Conservation (phyloP, 2,329 filamentous ascomycete genomes). For the Zasmidium cellare region DNA sequence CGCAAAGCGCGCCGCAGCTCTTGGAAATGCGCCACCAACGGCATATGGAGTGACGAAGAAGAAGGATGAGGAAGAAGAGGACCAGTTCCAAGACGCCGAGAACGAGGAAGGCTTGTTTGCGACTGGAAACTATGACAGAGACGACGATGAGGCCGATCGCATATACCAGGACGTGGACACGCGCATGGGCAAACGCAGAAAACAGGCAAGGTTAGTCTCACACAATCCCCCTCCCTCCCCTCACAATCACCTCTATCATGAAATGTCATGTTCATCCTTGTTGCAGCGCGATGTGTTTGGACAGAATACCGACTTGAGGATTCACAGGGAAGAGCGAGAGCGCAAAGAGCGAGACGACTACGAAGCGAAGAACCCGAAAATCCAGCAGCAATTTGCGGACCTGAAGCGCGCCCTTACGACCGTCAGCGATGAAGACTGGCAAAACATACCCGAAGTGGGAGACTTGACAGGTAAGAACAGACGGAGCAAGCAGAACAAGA, state of each 20-base stretch:
- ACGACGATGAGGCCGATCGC: conserved; percentile 94
- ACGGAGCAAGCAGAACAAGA: conserved; percentile 76
- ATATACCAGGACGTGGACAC: conserved; percentile 97
- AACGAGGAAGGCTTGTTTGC: conserved; percentile 96
- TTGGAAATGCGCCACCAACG: conserved; percentile 70
- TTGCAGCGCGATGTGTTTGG: conserved; percentile 58
- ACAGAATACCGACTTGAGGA: conserved; percentile 75
- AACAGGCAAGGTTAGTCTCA: conserved; percentile 75
- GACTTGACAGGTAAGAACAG: conserved; percentile 94
- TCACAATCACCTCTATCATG: conserved; percentile 23
- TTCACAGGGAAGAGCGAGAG: conserved; percentile 88
- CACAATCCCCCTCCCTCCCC: conserved; percentile 19
- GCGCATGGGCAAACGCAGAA: conserved; percentile 89
- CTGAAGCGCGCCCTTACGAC: conserved; percentile 85
- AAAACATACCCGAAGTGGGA: conserved; percentile 89
- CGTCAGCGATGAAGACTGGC: conserved; percentile 95
- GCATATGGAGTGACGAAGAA: conserved; percentile 69
- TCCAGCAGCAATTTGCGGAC: conserved; percentile 96
- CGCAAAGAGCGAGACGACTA: conserved; percentile 89
- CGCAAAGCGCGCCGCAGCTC: conserved; percentile 84
- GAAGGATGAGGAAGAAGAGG: conserved; percentile 73
- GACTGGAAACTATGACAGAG: conserved; percentile 92
- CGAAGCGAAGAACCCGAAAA: conserved; percentile 96
- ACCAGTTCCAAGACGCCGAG: conserved; percentile 91
- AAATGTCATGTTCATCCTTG: conserved; percentile 34